phyloP scores from a whole-genome alignment of 352 stramenopile species.

The Phytophthora citrophthora region DNA sequence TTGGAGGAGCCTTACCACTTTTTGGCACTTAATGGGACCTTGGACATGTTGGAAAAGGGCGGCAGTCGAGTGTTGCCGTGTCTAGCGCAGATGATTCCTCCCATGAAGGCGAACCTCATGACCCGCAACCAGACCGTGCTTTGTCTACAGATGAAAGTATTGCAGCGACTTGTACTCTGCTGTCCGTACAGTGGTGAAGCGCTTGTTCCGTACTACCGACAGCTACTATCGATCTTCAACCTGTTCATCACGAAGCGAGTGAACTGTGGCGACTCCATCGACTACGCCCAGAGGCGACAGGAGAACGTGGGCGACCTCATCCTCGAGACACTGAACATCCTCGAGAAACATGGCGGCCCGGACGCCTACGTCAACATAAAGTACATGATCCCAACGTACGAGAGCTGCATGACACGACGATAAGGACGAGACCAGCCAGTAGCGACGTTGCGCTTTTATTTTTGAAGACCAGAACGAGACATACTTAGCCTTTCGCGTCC shows the following conservation, averaged over 20 bases:
- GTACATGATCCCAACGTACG: constrained; percentile 97
- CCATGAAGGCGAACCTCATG: constrained; percentile 90
- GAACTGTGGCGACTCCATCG: constrained; percentile 94
- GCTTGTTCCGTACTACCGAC: constrained; percentile 93
- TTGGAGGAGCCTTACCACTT: constrained; percentile 88
- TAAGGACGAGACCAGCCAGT: constrained; percentile 10
- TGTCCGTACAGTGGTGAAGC: constrained; percentile 86
- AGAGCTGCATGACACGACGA: constrained; percentile 75
- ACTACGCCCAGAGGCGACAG: constrained; percentile 91
- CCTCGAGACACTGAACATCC: constrained; percentile 88
- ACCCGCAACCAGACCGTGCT: constrained; percentile 77
- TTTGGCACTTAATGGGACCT: constrained; percentile 73
- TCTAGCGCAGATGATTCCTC: constrained; percentile 55
- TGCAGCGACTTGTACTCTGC: constrained; percentile 73
- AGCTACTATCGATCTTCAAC: constrained; percentile 93
- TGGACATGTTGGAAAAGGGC: constrained; percentile 86
- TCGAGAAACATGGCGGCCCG: constrained; percentile 84
- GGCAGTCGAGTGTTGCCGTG: constrained; percentile 67
- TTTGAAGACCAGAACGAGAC: constrained; percentile 27
- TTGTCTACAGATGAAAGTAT: constrained; percentile 79
- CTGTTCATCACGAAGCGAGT: constrained; percentile 91
- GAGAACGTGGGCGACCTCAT: constrained; percentile 92
- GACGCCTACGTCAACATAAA: constrained; percentile 96
- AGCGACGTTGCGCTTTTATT: constrained; percentile 14
- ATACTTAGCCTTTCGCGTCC: constrained; percentile 16